Evolutionary conservation across 129 eudicot genomes (phyloP), one percentile per base, ranked within the genome.

Genomic region (sunflower (Helianthus annuus)): DNA sequence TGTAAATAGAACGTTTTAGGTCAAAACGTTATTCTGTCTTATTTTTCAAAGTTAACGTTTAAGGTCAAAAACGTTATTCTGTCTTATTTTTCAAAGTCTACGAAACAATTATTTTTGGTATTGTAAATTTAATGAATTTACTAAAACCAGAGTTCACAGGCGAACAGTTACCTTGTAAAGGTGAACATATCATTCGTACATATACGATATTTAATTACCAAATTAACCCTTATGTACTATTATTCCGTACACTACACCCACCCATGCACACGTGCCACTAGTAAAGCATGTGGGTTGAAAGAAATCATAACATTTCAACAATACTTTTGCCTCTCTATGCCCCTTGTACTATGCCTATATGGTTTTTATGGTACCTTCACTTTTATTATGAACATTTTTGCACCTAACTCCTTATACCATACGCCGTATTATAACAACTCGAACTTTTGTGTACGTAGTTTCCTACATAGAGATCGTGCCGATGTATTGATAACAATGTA

Each of bases 141-240:
- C 51, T 75, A 54, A 19, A 76, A 66, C 29, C 57, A 69, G 34
- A 70, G 76, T 62, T 78, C 81, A 78, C 71, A 78, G 45, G 52
- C 39, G 29, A 70, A 70, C 81, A 78, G 81, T 76, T 60, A 34
- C 48, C 46, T 46, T 13, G 76, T 75, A 52, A 73, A 58, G 64
- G 74, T 34, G 16, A 59, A 10, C 62, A 76, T 67, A 44, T 56
- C 63, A 48, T 59, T 40, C 32, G 56, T 40, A 68, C 75, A n/a
- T 59, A 61, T 61, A 78, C 61, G 60, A 54, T 24, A 53, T 27
- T 39, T 44, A 52, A 70, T 78, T 70, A 58, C 60, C 53, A 15
- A 62, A 63, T 60, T 69, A 48, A 24, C 71, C 76, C 65, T 70
- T 62, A 32, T n/a, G 10, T 69, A 49, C 76, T 60, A 52, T 62